Evolutionary conservation across 106 monocot genomes (phyloP), one percentile per base, ranked within the genome.

Genomic region (Dioscorea dumetorum): DNA sequence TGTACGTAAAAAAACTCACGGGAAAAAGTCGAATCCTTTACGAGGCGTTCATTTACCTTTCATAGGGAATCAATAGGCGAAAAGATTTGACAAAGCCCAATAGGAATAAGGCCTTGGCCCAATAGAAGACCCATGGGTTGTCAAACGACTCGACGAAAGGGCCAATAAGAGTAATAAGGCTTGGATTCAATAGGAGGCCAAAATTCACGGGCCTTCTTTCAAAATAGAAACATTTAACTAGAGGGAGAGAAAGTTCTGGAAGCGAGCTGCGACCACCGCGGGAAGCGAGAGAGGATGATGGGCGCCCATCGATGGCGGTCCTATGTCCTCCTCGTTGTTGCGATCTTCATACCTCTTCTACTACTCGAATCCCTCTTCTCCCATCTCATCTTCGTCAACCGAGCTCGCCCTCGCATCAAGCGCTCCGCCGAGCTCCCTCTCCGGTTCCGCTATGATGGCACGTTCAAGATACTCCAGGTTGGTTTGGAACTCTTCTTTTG

Each of bases 401-500:
- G 63, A 50, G 24, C 82, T 68, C 33, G 60, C 21, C 76, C 72
- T 3, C 65, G 69, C 31, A 24, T 85, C 59, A 94, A 94, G 87
- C 71, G 58, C 51, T 60, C 72, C 33, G 52, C 90, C 8, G 61
- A 64, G 14, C 82, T 87, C 49, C 94, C 94, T 33, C 87, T 94
- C 61, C 94, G 94, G 17, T 94, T 94, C 90, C 78, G 79, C 53
- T 11, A 78, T 60, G 94, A 94, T 52, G 94, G 94, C 41, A 49
- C 78, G 67, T 94, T 94, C 74, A 94, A 94, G 83, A 90, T 94
- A 61, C 84, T 94, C 24, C 94, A 94, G 83, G 88, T 85, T 1
- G 15, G 22, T 32, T 60, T 49, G 22, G 13, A 66, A 24, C 34
- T 8, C 31, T 22, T 8, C 16, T 22, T 8, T 34, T 21, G 49